Conservation (phyloP, 805 yeast species). For the Yamadazyma paraphyllophila region DNA sequence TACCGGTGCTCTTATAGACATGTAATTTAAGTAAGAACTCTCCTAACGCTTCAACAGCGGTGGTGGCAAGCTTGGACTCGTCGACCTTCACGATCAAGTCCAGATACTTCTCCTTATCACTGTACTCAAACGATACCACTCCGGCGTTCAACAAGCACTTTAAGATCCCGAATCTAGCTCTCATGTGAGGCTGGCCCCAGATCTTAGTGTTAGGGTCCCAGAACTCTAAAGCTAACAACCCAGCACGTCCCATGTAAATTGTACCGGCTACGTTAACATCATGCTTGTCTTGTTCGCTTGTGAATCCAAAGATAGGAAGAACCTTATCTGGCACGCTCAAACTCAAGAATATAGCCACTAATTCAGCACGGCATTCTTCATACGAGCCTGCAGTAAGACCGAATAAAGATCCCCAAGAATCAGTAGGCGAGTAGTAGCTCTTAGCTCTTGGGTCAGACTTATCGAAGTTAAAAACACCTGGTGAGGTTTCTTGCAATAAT, state of each 20-base stretch:
- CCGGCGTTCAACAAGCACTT: constrained; percentile 70
- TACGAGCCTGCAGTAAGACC: constrained; percentile 82
- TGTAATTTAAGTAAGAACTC: constrained; percentile 72
- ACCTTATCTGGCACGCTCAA: constrained; percentile 60
- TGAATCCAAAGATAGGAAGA: constrained; percentile 70
- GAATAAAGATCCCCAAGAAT: constrained; percentile 88
- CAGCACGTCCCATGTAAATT: constrained; percentile 85
- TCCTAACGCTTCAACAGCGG: constrained; percentile 72
- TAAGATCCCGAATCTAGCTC: constrained; percentile 84
- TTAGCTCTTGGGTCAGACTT: constrained; percentile 52
- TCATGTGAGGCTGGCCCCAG: constrained; percentile 97
- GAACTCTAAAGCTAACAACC: constrained; percentile 74
- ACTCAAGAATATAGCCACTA: constrained; percentile 78
- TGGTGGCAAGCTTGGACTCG: constrained; percentile 57
- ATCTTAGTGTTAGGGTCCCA: constrained; percentile 81
- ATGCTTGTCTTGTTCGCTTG: constrained; percentile 54
- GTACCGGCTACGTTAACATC: constrained; percentile 66
- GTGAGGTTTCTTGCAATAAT: constrained; percentile 54
- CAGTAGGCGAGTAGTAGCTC: constrained; percentile 74
- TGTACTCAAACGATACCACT: constrained; percentile 53
- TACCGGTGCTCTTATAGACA: constrained; percentile 75
- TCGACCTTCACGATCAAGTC: constrained; percentile 65
- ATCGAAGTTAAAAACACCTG: constrained; percentile 73
- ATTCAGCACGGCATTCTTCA: constrained; percentile 92
- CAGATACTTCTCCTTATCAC: constrained; percentile 37